A percentile compares a stretch with the other conserved stretches of the same genome.
phyloP scores from a whole-genome alignment of 1,139 yeast genomes.

The Candida sanyaensis region DNA sequence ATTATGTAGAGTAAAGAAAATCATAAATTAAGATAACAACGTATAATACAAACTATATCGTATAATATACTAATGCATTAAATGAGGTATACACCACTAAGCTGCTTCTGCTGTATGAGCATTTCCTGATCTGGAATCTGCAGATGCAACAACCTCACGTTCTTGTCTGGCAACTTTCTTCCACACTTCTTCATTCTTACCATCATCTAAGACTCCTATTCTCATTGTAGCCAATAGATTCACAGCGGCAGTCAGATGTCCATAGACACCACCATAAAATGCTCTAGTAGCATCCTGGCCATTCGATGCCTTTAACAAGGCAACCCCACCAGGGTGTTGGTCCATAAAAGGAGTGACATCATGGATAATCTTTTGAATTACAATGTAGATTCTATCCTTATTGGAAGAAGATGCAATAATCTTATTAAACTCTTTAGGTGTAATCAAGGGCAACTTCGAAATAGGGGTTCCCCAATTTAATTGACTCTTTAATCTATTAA shows the following conservation, averaged over 20 bases:
- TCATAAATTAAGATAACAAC: no score
- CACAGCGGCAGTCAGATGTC: constrained; percentile 73
- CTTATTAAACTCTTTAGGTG: constrained; percentile 50
- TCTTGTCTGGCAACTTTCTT: constrained; percentile 48
- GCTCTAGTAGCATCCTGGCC: constrained; percentile 76
- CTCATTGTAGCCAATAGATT: constrained; percentile 76
- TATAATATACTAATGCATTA: no score
- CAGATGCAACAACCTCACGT: constrained; percentile 31
- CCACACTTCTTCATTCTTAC: constrained; percentile 86
- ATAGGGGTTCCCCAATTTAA: constrained; percentile 80
- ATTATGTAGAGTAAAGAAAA: no score
- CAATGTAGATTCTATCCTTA: constrained; percentile 42
- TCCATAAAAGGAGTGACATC: constrained; percentile 73
- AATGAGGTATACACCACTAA: constrained; percentile 12
- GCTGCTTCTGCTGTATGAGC: constrained; percentile 50
- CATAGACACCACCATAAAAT: constrained; percentile 74
- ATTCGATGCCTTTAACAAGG: constrained; percentile 59
- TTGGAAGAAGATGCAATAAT: constrained; percentile 37
- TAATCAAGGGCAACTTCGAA: constrained; percentile 58
- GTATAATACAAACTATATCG: no score
- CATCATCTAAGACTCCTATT: constrained; percentile 73
- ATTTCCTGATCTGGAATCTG: constrained; percentile 23
- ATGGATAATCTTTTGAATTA: constrained; percentile 61
- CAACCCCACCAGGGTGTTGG: constrained; percentile 74
- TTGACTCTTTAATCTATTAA: constrained; percentile 61